Conservation (phyloP, 345 rosid genomes). For the Excoecaria cochinchinensis region DNA sequence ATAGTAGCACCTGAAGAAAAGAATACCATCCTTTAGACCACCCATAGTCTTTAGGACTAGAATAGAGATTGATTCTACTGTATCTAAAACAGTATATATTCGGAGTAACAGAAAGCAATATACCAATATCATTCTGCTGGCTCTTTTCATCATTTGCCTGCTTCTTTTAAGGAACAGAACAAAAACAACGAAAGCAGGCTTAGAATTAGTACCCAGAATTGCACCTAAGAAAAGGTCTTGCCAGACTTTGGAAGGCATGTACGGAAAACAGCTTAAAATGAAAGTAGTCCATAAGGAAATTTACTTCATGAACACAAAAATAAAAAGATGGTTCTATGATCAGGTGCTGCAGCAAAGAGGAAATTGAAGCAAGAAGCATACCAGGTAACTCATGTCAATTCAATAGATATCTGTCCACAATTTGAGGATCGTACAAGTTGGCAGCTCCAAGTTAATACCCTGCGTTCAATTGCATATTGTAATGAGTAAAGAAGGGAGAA, state of each 20-base stretch:
- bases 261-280: not conserved
- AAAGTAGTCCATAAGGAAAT: not conserved
- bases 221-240: not conserved
- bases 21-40: constrained; percentile 8
- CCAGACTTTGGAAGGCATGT: no score
- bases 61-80: not conserved
- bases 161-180: not conserved
- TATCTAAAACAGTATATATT: not conserved
- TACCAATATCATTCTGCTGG: constrained; percentile 63
- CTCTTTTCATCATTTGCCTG: constrained; percentile 50
- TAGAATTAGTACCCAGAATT: not conserved
- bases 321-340: no score
- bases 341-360: no score
- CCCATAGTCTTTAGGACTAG: not conserved
- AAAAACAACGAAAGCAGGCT: not conserved
- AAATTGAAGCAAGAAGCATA: no score
- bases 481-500: not conserved
- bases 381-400: no score
- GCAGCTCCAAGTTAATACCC: not conserved
- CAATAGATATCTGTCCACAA: no score
- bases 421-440: no score
- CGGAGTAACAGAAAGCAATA: constrained; percentile 20
- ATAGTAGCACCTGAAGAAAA: constrained; percentile 50
- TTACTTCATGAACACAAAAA: no score
- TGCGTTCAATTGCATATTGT: not conserved